Evolutionary conservation across 345 rosid species (phyloP), one percentile per base, ranked within the genome.

Genomic region (Reutealis trisperma): DNA sequence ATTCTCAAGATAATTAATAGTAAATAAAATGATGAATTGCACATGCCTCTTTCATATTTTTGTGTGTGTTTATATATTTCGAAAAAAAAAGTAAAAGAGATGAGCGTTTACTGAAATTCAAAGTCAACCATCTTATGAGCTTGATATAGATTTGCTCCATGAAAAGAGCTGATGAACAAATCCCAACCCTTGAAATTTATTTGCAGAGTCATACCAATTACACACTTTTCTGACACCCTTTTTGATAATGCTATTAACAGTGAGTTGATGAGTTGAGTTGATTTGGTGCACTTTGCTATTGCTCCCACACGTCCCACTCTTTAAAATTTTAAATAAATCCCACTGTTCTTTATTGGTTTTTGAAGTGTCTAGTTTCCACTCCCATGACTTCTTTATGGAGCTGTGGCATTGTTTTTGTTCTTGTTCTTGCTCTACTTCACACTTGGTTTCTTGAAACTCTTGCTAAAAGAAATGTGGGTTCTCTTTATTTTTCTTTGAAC

Each of bases 401-500:
- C n/a, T 65, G 45, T 21, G 61, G n/a, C 37, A 12, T 62, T 12
- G 15, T 69, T n/a, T 65, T 60, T 67, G 67, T 81, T n/a, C 70
- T 60, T 67, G 70, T 79, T 82, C 74, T 77, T 64, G 80, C 73
- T 68, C 57, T 73, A 32, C 68, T 81, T 67, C 75, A 30, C 55
- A 47, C 65, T 58, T 61, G 69, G 27, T 71, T 25, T 18, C 30
- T 63, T 59, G 72, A 24, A 27, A 73, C 74, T 5, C 63, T 68
- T 74, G 89, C 83, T 80, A 78, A 86, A 57, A 83, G 78, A 83
- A 82, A 84, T 81, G 87, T 88, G 71, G 75, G 84, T 71, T 70
- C 19, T 57, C 25, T 27, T 61, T 30, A 58, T 13, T 47, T 47
- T 47, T 47, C 51, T 47, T 47, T 47, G 5, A 37, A 37, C 41